A percentile compares a stretch with the other conserved stretches of the same genome.
Conservation (phyloP, 2,329 filamentous ascomycete species). For the Aspergillus jensenii region DNA sequence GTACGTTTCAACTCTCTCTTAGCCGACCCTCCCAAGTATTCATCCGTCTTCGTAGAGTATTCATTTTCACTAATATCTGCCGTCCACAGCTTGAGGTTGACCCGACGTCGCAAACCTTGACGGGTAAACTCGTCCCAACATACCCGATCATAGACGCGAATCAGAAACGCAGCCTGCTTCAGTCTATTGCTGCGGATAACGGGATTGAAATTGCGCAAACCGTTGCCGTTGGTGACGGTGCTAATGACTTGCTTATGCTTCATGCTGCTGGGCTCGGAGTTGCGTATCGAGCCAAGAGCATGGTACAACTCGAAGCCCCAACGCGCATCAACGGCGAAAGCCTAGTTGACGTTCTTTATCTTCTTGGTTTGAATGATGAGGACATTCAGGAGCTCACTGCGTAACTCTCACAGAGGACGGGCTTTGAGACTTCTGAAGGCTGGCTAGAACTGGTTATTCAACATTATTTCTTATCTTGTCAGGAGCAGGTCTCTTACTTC, state of each 20-base stretch:
- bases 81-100: conserved; percentile 49
- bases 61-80: conserved; percentile 5
- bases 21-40: neutral
- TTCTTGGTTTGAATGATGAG: conserved; percentile 54
- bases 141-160: conserved; percentile 60
- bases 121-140: conserved; percentile 55
- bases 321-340: conserved; percentile 58
- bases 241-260: conserved; percentile 67
- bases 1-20: conserved; percentile 41
- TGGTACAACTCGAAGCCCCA: conserved; percentile 62
- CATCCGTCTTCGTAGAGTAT: neutral
- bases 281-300: conserved; percentile 64
- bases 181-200: conserved; percentile 55
- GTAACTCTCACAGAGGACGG: neutral
- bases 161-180: conserved; percentile 57
- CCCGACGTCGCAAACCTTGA: conserved; percentile 48
- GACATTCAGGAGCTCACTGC: conserved; percentile 49
- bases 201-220: conserved; percentile 55
- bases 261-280: conserved; percentile 61
- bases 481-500: neutral
- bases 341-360: conserved; percentile 58
- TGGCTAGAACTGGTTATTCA: neutral
- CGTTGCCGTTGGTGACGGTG: conserved; percentile 62
- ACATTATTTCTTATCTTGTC: neutral
- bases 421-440: neutral